These are phyloP conservation scores for Alternaria postmessia DNA, from an alignment of 2,329 filamentous ascomycete species.

Conservation along the genomic window DNA sequence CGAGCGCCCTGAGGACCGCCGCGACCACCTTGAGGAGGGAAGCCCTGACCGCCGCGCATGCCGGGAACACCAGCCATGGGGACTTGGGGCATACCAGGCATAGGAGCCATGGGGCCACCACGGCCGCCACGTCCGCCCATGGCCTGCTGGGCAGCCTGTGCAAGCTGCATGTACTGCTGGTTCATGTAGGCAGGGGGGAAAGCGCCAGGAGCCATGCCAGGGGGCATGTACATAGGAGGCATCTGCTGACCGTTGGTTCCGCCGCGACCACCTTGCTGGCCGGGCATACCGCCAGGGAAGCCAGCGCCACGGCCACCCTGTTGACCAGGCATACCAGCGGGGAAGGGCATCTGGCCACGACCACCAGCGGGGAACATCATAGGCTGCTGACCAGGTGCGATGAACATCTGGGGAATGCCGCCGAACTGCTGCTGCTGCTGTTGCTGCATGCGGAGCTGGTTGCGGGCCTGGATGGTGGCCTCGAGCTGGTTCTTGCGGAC, in stretches of 20 bases:
- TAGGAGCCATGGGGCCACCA: slow-evolving; percentile 68
- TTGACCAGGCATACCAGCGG: slow-evolving; percentile 69
- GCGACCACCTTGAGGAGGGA: slow-evolving; percentile 51
- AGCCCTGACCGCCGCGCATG: slow-evolving; percentile 53
- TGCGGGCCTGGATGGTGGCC: slow-evolving; percentile 98
- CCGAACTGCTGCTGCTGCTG: slow-evolving; percentile 72
- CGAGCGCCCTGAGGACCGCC: slow-evolving; percentile 46
- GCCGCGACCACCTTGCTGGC: slow-evolving; percentile 87
- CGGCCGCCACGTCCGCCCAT: slow-evolving; percentile 62
- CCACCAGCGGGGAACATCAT: slow-evolving; percentile 64
- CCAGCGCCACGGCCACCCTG: slow-evolving; percentile 85
- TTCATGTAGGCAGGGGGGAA: slow-evolving; percentile 81
- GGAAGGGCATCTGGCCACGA: slow-evolving; percentile 69
- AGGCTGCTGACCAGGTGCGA: slow-evolving; percentile 81
- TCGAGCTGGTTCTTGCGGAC: slow-evolving; percentile 99
- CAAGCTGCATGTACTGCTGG: slow-evolving; percentile 80
- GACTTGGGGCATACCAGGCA: slow-evolving; percentile 75
- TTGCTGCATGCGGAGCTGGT: slow-evolving; percentile 98
- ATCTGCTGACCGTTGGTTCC: slow-evolving; percentile 79
- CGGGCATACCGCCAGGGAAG: slow-evolving; percentile 81
- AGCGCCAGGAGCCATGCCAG: slow-evolving; percentile 66
- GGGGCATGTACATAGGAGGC: slow-evolving; percentile 83
- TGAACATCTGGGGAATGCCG: slow-evolving; percentile 79
- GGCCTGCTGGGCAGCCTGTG: slow-evolving; percentile 72
- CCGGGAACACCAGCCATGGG: slow-evolving; percentile 64